Evolutionary conservation across 1,284 basidiomycete genomes (phyloP).

Genomic region (Puccinia horiana): DNA sequence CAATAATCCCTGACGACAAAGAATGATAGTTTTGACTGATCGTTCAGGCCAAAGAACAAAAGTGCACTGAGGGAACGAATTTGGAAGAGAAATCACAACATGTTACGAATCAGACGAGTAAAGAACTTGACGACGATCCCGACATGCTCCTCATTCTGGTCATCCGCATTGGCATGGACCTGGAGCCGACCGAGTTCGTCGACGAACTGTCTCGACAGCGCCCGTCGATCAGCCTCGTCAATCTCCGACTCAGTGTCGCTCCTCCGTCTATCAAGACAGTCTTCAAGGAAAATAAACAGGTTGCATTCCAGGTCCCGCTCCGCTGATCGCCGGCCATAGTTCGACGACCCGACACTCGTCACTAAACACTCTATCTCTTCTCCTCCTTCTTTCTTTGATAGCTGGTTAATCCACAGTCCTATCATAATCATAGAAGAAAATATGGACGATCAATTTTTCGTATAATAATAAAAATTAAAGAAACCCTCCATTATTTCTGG

Average conservation of each 20-base stretch:
- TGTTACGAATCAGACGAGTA: constrained; percentile 13
- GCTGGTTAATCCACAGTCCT: constrained; percentile 50
- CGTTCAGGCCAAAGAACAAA: constrained; percentile 51
- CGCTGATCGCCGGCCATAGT: constrained; percentile 87
- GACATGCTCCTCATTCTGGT: neutral
- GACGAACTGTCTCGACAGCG: constrained; percentile 1
- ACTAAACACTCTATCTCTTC: constrained; percentile 62
- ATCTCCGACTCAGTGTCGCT: constrained; percentile 56
- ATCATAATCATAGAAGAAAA: constrained; percentile 59
- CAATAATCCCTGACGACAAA: too few species aligned
- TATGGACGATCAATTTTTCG: constrained; percentile 63
- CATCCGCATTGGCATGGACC: neutral
- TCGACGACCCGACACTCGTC: constrained; percentile 92
- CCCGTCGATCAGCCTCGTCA: neutral
- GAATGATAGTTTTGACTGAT: too few species aligned
- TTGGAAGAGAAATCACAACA: neutral
- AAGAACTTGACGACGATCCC: constrained; percentile 16
- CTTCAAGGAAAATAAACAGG: constrained; percentile 74
- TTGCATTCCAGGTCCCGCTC: constrained; percentile 90
- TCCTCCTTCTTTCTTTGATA: constrained; percentile 10
- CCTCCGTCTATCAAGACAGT: neutral
- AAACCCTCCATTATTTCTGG: too few species aligned
- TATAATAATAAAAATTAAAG: neutral
- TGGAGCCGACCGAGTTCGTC: constrained; percentile 1
- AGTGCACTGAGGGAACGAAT: neutral